Evolutionary conservation across 192 early-diverging fungal genomes (phyloP).

Genomic region (Oehlia diaphana): DNA sequence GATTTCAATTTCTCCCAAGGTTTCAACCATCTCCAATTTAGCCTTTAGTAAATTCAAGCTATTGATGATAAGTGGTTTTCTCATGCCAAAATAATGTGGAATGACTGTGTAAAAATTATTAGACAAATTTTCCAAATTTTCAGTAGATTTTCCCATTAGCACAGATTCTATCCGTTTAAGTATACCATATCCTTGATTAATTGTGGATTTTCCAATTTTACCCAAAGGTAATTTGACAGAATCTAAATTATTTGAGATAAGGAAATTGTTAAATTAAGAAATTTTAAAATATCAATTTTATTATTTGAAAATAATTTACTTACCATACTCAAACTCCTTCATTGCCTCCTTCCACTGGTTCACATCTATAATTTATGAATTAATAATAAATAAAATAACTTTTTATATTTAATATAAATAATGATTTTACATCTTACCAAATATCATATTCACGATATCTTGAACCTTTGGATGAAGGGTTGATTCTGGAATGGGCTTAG

Average conservation of each 20-base stretch:
- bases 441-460: conserved; percentile 67
- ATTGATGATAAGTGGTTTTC: conserved; percentile 53
- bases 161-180: conserved; percentile 58
- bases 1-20: conserved; percentile 69
- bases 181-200: conserved; percentile 58
- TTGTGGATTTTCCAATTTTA: conserved; percentile 11
- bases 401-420: too few relatives aligned
- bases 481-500: conserved; percentile 35
- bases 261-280: too few relatives aligned
- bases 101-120: conserved; percentile 72
- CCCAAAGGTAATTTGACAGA: too few relatives aligned
- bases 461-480: conserved; percentile 53
- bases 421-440: conserved; percentile 44
- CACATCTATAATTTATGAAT: too few relatives aligned
- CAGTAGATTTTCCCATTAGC: conserved; percentile 16
- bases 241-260: too few relatives aligned
- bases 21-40: conserved; percentile 68
- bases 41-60: conserved; percentile 46
- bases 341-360: too few relatives aligned
- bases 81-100: conserved; percentile 61
- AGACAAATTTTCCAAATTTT: conserved; percentile 37
- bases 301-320: too few relatives aligned
- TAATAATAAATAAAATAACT: too few relatives aligned
- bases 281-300: too few relatives aligned
- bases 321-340: too few relatives aligned